phyloP scores from a whole-genome alignment of 257 asterid genomes.

The Solanum habrochaites region DNA sequence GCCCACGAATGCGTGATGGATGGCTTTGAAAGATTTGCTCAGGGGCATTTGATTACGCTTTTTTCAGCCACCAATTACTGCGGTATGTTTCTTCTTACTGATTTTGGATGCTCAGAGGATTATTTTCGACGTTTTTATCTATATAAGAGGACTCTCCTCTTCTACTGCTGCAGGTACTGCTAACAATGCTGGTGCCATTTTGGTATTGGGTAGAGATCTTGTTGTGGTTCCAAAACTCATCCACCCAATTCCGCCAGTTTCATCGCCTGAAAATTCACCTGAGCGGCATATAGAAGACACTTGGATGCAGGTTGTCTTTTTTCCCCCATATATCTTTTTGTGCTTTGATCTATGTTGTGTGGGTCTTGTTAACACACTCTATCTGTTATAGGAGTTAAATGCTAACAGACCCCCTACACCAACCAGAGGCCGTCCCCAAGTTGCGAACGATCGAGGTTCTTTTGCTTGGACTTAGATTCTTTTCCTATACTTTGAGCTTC shows the following conservation, averaged over 20 bases:
- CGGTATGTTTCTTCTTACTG: conserved; percentile 45
- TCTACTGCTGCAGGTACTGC: conserved; percentile 60
- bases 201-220: conserved; percentile 96
- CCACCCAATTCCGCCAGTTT: conserved; percentile 86
- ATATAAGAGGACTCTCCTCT: not conserved
- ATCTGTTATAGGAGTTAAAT: conserved; percentile 62
- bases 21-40: conserved; percentile 99
- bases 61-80: conserved; percentile 98
- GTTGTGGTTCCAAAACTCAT: conserved; percentile 97
- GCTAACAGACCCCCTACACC: conserved; percentile 95
- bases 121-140: not conserved
- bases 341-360: not conserved
- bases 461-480: conserved; percentile 81
- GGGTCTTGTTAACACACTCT: not conserved
- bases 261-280: conserved; percentile 90
- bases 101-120: not conserved
- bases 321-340: not conserved
- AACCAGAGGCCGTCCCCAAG: conserved; percentile 96
- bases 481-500: conserved; percentile 25
- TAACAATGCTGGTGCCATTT: conserved; percentile 95
- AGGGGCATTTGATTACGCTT: conserved; percentile 93
- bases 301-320: conserved; percentile 80
- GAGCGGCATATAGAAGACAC: conserved; percentile 79
- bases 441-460: conserved; percentile 78
- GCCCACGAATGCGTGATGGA: conserved; percentile 99